phyloP scores from a whole-genome alignment of 2,329 filamentous ascomycete species.

The Diaporthe capsici region DNA sequence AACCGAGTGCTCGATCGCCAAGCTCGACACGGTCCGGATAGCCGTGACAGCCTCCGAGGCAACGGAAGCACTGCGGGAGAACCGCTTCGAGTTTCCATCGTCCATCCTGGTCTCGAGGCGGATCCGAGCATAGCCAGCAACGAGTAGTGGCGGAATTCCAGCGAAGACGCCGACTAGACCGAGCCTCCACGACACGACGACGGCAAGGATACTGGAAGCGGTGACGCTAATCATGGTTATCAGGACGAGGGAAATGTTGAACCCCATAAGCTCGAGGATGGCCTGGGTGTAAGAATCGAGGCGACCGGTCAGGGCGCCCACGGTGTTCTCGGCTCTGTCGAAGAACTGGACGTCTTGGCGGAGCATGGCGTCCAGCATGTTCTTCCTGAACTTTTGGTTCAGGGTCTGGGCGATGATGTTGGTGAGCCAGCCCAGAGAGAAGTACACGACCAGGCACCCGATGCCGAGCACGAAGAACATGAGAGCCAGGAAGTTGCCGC shows the following conservation, averaged over 20 bases:
- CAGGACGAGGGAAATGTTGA: slow-evolving; percentile 57
- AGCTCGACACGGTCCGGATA: background rate
- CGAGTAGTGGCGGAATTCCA: background rate
- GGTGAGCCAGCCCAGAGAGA: background rate
- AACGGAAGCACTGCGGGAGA: background rate
- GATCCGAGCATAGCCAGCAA: background rate
- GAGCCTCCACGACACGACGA: slow-evolving; percentile 42
- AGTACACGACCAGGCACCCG: background rate
- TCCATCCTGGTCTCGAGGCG: slow-evolving; percentile 22
- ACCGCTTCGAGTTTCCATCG: background rate
- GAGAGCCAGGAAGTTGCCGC: background rate
- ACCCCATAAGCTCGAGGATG: slow-evolving; percentile 59
- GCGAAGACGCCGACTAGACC: slow-evolving; percentile 5
- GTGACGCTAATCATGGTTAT: slow-evolving; percentile 55
- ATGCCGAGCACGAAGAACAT: slow-evolving; percentile 12
- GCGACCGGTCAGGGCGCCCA: slow-evolving; percentile 5
- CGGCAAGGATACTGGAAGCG: slow-evolving; percentile 57
- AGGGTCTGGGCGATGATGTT: slow-evolving; percentile 1
- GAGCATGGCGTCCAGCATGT: background rate
- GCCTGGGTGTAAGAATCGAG: slow-evolving; percentile 48
- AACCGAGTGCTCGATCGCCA: background rate
- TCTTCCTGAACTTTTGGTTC: slow-evolving; percentile 18
- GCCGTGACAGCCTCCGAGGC: slow-evolving; percentile 1
- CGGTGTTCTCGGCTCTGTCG: slow-evolving; percentile 15
- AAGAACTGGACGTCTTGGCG: slow-evolving; percentile 20